Conservation (phyloP, 163 green algal genomes). For the Chlamydomonas reinhardtii region DNA sequence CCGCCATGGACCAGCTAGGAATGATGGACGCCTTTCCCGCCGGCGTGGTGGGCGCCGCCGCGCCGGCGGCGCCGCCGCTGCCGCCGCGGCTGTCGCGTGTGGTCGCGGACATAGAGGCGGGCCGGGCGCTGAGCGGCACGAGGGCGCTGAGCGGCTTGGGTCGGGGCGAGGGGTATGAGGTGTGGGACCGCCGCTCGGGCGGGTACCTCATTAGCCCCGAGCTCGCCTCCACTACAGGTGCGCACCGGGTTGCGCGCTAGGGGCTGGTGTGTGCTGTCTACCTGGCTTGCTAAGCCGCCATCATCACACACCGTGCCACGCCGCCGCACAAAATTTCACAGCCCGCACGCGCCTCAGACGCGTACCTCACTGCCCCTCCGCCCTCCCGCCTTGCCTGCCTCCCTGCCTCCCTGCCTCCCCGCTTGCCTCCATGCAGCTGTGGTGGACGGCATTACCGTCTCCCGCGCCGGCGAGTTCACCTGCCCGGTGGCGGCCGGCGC, state of each 20-base stretch:
- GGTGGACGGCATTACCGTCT: conserved; percentile 32
- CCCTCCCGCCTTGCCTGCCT: too few relatives aligned
- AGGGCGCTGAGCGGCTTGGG: not conserved
- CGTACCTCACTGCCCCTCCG: too few relatives aligned
- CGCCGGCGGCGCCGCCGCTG: not conserved
- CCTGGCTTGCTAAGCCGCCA: too few relatives aligned
- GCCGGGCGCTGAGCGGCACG: not conserved
- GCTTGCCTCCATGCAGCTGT: not conserved
- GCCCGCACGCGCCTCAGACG: too few relatives aligned
- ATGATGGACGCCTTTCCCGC: too few relatives aligned
- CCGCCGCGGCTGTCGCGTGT: not conserved
- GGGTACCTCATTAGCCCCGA: conserved; percentile 12
- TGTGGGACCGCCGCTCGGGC: conserved; percentile 4
- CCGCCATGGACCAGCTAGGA: too few relatives aligned
- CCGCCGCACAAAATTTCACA: too few relatives aligned
- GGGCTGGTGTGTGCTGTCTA: too few relatives aligned
- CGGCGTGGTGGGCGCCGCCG: not conserved
- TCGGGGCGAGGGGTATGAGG: not conserved
- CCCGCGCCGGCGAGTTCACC: conserved; percentile 48
- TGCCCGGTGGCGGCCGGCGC: conserved; percentile 40
- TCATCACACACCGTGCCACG: too few relatives aligned
- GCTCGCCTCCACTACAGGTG: conserved; percentile 24
- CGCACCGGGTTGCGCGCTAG: not conserved
- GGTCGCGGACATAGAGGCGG: not conserved
- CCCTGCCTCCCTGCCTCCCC: not conserved